Conservation (phyloP, 2,329 filamentous ascomycete species). For the Raffaelea arxii region DNA sequence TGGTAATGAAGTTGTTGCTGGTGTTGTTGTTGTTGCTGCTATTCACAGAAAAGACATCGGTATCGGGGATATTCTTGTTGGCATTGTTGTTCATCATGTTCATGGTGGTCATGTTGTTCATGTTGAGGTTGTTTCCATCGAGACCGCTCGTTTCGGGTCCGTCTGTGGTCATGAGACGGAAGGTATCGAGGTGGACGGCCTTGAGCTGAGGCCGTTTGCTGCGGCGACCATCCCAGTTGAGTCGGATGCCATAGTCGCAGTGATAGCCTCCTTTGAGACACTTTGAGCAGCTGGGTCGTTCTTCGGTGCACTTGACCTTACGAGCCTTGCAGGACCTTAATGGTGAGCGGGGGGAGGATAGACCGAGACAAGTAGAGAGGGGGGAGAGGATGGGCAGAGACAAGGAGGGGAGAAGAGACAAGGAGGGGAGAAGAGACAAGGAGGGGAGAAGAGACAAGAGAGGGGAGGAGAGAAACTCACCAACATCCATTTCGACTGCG, state of each 20-base stretch:
- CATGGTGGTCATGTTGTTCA: slow-evolving; percentile 3
- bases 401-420: background rate
- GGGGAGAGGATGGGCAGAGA: background rate
- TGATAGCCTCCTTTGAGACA: slow-evolving; percentile 59
- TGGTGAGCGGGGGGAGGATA: no score
- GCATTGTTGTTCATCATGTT: no score
- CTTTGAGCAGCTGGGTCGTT: slow-evolving; percentile 63
- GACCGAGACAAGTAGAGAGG: background rate
- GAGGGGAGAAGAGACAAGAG: background rate
- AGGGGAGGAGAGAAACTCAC: no score
- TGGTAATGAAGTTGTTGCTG: no score
- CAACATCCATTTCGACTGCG: slow-evolving; percentile 61
- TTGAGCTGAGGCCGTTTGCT: slow-evolving; percentile 43
- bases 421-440: background rate
- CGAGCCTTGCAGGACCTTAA: slow-evolving; percentile 72
- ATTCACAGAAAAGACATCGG: no score
- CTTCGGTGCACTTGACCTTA: slow-evolving; percentile 68
- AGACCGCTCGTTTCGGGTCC: slow-evolving; percentile 8
- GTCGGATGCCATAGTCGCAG: slow-evolving; percentile 72
- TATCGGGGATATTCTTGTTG: no score
- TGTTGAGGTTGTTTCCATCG: background rate
- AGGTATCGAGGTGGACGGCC: slow-evolving; percentile 11
- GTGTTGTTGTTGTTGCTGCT: no score
- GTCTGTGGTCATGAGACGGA: background rate
- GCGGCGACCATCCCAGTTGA: slow-evolving; percentile 70